These are phyloP conservation scores for Plasmopara muralis DNA, from an alignment of 352 stramenopile genomes.

Conservation along the genomic window DNA sequence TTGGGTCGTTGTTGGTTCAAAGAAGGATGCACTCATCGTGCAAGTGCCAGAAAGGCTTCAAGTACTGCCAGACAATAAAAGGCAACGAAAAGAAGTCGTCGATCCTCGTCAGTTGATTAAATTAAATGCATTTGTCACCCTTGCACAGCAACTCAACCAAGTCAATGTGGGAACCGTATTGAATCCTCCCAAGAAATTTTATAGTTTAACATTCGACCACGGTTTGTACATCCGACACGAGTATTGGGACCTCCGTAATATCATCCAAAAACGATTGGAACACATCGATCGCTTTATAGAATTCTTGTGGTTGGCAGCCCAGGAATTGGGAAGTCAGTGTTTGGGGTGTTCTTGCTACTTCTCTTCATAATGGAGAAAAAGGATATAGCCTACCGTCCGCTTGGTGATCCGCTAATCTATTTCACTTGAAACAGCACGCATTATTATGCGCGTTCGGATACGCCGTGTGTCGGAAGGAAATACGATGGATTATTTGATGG, in stretches of 20 bases:
- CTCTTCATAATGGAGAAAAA: constrained; percentile 15
- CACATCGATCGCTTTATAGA: neutral
- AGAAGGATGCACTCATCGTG: too few relatives aligned
- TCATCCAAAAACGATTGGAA: neutral
- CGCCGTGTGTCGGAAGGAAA: neutral
- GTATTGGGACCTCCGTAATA: neutral
- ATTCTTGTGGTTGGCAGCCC: constrained; percentile 17
- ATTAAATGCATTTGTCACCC: neutral
- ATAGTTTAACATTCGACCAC: neutral
- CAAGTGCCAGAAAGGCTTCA: too few relatives aligned
- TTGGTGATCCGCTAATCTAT: neutral
- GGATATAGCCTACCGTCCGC: neutral
- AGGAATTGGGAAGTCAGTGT: constrained; percentile 17
- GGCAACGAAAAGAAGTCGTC: neutral
- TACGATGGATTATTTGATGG: constrained; percentile 19
- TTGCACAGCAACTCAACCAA: neutral
- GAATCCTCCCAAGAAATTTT: neutral
- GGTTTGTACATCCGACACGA: neutral
- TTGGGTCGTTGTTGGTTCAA: too few relatives aligned
- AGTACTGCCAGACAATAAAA: constrained; percentile 2
- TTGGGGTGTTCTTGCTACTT: constrained; percentile 19
- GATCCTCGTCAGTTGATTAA: neutral
- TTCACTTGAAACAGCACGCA: constrained; percentile 8
- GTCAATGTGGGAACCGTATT: neutral
- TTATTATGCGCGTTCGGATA: constrained; percentile 2